Evolutionary conservation across 371 early-diverging fungal species (phyloP).

Genomic region (Haplosporangium sp.): DNA sequence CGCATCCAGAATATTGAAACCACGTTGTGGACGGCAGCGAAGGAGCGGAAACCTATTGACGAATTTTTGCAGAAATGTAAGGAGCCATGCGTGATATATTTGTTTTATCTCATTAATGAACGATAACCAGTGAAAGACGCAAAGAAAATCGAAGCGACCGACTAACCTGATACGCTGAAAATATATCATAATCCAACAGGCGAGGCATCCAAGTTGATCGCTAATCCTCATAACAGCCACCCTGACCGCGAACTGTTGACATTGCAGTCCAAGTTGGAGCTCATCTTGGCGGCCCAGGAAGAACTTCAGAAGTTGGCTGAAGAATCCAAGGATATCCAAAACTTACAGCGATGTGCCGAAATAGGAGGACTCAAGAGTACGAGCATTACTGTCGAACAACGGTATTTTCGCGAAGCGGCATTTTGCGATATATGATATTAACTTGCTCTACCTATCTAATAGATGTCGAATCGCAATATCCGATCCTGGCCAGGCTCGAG

Average conservation of each 20-base stretch:
- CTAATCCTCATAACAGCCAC: constrained; percentile 58
- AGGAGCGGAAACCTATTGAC: constrained; percentile 58
- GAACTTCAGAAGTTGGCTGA: constrained; percentile 64
- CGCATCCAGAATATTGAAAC: constrained; percentile 43
- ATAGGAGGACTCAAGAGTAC: constrained; percentile 59
- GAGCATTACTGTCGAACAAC: background rate
- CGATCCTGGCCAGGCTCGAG: constrained; percentile 60
- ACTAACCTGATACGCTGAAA: background rate
- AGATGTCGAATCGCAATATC: constrained; percentile 63
- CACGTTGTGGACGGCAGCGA: constrained; percentile 20
- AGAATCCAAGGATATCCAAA: constrained; percentile 67
- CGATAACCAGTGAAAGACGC: background rate
- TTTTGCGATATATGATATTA: no score
- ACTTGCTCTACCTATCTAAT: background rate
- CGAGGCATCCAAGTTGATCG: constrained; percentile 58
- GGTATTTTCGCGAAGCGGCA: background rate
- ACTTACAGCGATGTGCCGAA: constrained; percentile 63
- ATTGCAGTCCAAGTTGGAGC: constrained; percentile 66
- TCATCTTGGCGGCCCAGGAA: constrained; percentile 64
- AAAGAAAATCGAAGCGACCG: background rate
- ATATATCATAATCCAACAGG: constrained; percentile 34
- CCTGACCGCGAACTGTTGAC: constrained; percentile 64
- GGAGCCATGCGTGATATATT: background rate
- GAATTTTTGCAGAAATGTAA: constrained; percentile 70
- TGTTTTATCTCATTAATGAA: background rate